These are phyloP conservation scores for Termitomyces sp. DNA, from an alignment of 768 basidiomycete species.

Conservation along the genomic window DNA sequence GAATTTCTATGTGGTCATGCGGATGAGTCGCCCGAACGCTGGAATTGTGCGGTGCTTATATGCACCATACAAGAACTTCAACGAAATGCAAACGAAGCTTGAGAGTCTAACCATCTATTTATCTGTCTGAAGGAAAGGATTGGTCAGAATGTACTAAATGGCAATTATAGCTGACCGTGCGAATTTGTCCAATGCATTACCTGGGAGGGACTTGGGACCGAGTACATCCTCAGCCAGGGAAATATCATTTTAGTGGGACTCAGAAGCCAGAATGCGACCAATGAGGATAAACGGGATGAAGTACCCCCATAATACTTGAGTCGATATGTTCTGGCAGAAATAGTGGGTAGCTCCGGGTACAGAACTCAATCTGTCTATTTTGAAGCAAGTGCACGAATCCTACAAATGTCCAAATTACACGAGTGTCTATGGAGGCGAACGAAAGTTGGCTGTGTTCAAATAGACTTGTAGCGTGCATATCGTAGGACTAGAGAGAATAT, in stretches of 20 bases:
- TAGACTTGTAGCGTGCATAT: background rate
- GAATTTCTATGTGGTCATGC: too few relatives aligned
- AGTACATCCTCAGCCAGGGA: too few relatives aligned
- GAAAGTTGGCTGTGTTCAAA: background rate
- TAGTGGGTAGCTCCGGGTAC: background rate
- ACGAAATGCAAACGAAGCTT: too few relatives aligned
- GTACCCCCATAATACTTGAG: background rate
- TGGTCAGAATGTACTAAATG: too few relatives aligned
- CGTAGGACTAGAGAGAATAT: background rate
- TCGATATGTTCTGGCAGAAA: background rate
- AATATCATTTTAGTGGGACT: background rate
- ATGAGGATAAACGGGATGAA: background rate
- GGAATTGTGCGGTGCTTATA: too few relatives aligned
- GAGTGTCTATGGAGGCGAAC: background rate
- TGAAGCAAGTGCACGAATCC: slow-evolving; percentile 45
- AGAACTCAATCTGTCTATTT: background rate
- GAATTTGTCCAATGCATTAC: too few relatives aligned
- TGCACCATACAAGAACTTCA: too few relatives aligned
- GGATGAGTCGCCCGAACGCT: too few relatives aligned
- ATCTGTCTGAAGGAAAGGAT: too few relatives aligned
- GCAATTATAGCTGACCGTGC: too few relatives aligned
- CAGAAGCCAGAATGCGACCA: background rate
- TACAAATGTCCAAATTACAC: slow-evolving; percentile 21
- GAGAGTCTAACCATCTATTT: too few relatives aligned
- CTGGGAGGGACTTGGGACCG: too few relatives aligned